These are phyloP conservation scores for Cunninghamia lanceolata DNA, from an alignment of 75 land plant species.

Conservation along the genomic window DNA sequence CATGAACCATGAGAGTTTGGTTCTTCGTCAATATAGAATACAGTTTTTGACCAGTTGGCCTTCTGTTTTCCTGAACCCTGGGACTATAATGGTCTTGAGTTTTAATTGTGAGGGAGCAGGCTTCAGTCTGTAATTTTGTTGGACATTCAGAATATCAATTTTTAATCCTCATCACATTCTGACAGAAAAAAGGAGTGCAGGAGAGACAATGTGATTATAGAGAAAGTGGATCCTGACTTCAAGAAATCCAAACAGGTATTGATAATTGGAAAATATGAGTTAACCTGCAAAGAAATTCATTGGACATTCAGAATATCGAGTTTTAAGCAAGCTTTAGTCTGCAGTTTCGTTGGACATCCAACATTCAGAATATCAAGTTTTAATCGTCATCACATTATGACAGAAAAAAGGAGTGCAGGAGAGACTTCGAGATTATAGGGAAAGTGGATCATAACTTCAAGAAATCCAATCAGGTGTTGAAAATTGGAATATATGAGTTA, in stretches of 20 bases:
- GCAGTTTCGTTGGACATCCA: neutral
- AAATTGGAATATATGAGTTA: too few relatives aligned
- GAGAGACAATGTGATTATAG: too few relatives aligned
- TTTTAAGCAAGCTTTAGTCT: neutral
- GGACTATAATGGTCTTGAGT: neutral
- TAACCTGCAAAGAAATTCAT: too few relatives aligned
- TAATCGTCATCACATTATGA: neutral
- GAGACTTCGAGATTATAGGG: too few relatives aligned
- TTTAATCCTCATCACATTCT: neutral
- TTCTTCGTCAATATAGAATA: neutral
- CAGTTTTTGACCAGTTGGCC: neutral
- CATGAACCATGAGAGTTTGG: too few relatives aligned
- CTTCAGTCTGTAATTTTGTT: neutral
- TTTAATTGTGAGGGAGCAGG: neutral
- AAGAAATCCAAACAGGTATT: neutral
- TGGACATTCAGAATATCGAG: too few relatives aligned
- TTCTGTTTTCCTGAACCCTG: neutral
- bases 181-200: neutral
- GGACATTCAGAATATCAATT: neutral
- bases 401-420: neutral
- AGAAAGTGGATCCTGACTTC: neutral
- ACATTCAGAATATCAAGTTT: neutral
- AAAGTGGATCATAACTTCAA: neutral
- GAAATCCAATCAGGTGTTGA: neutral
- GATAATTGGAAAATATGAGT: neutral